Conservation (phyloP, 2,329 filamentous ascomycete species). For the Neofusicoccum ribis region DNA sequence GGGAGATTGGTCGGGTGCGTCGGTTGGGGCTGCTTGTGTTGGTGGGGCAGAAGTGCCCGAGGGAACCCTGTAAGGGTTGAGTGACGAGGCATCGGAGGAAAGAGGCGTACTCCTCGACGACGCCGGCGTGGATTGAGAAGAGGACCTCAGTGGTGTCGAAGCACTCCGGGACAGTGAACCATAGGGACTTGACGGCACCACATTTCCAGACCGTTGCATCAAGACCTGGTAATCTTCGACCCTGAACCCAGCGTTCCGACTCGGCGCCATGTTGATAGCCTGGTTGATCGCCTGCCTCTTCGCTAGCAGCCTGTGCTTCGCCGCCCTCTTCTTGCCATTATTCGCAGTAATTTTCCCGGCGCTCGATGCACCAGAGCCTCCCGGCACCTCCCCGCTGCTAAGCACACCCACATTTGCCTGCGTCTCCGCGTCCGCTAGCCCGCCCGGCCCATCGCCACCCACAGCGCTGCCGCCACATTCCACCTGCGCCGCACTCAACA, state of each 20-base stretch:
- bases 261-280: neutral
- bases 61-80: neutral
- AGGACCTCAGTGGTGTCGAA: no score
- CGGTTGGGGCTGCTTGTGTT: neutral
- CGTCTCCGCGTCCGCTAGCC: neutral
- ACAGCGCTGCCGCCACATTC: neutral
- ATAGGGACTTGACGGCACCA: neutral
- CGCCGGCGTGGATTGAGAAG: no score
- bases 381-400: neutral
- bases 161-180: no score
- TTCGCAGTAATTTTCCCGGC: neutral
- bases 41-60: neutral
- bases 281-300: neutral
- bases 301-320: neutral
- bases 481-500: neutral
- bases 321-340: neutral
- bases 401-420: neutral
- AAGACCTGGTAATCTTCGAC: constrained; percentile 2
- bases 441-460: neutral
- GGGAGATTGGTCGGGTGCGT: neutral
- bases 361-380: neutral
- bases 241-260: neutral
- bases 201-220: neutral
- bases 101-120: no score
- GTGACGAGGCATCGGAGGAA: no score